Base-by-base conservation (phyloP, 1,284 basidiomycete species). In the Meira nashicola region DNA sequence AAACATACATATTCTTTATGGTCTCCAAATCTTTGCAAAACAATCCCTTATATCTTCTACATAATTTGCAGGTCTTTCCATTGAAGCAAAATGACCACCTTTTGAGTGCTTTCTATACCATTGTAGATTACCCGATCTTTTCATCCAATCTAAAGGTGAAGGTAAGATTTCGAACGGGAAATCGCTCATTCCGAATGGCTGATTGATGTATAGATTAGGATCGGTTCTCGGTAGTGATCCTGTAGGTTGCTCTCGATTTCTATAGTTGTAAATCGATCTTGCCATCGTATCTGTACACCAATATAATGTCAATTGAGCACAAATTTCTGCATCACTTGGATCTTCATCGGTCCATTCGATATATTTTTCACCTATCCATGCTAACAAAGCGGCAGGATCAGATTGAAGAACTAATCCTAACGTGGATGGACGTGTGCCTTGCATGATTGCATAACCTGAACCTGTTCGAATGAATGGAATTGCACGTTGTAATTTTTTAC, bases 291-390 rank as follows among this genome's bases (percentile, higher is more conserved):
- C 71, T 3, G 80, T 80, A 21, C 78, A 65, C 74, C 79, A 82
- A 73, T 80, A 82, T 28, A 81, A 64, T 7, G 78, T 76, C 23
- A 79, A 63, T 46, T 76, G 77, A 14, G 76, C 71, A 47, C 80
- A 71, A 23, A 80, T 73, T 2, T 67, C 68, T 28, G 72, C 61
- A 37, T 47, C 39, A 12, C 38, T 33, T 11, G 50, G 55, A 15
- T 64, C 65, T 10, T 67, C 59, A 56, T 80, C 79, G 5, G 78
- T 78, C 80, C 80, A 81, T 9, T 71, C 73, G 39, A 72, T 60
- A 54, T 73, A 76, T 66, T 82, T 82, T 55, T 82, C 81, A 2
- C 76, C 80, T 39, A 82, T 75, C 80, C 77, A 82, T 1, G 80
- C 77, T 12, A 81, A 74, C 0, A 80, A 62, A 0, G 81, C 77